Conservation (phyloP, 306 rosid genomes). For the Cucurbita pepo region DNA sequence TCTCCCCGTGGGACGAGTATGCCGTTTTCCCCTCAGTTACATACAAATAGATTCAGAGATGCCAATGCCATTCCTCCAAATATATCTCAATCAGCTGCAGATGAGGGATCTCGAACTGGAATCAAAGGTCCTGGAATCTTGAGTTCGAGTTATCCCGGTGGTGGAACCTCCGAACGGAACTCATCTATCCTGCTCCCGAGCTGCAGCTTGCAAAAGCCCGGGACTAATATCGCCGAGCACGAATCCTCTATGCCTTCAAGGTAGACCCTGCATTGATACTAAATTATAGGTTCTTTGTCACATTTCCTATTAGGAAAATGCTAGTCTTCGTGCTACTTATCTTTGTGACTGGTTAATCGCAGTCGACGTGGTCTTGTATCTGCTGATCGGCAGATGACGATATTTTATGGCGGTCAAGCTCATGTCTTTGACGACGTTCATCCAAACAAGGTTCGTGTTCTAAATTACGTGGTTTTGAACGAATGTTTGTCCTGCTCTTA, state of each 20-base stretch:
- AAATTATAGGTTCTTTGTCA: neutral
- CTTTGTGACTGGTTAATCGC: constrained; percentile 18
- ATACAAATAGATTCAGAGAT: constrained; percentile 57
- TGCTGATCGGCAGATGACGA: constrained; percentile 81
- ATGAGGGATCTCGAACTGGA: constrained; percentile 97
- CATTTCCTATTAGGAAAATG: neutral
- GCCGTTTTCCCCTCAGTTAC: constrained; percentile 27
- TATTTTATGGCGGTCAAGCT: constrained; percentile 97
- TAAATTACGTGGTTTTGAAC: neutral
- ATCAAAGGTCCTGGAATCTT: constrained; percentile 74
- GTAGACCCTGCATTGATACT: constrained; percentile 14
- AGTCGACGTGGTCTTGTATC: constrained; percentile 54
- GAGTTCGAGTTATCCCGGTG: constrained; percentile 37
- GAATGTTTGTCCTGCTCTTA: constrained; percentile 1
- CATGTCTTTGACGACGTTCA: constrained; percentile 94
- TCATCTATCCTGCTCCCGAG: constrained; percentile 38
- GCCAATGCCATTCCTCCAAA: constrained; percentile 48
- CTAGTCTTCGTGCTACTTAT: neutral
- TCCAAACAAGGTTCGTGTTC: constrained; percentile 64
- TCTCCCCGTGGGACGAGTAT: constrained; percentile 39
- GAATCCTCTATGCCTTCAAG: constrained; percentile 46
- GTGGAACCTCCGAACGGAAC: constrained; percentile 41
- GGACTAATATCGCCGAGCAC: constrained; percentile 31
- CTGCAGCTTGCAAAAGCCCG: constrained; percentile 47
- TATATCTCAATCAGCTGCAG: constrained; percentile 87